Base-by-base conservation (phyloP, 179 eudicot species). In the Beta corolliflora region DNA sequence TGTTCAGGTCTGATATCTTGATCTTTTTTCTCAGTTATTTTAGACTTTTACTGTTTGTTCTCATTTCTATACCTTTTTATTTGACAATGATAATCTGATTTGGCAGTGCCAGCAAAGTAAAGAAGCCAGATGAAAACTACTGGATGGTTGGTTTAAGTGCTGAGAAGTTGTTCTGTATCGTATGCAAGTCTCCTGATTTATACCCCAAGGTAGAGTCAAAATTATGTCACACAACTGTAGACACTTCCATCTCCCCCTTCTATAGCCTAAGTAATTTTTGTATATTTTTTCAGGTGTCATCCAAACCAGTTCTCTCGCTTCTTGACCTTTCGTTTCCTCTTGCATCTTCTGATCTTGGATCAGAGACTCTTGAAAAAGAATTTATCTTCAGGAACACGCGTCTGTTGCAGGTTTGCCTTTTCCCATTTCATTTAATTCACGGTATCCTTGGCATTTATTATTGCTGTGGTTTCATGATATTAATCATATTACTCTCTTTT, bases 331-430 rank as follows among this genome's bases (percentile, higher is more conserved):
- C 97, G 61, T 81, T 90, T 81, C 98, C 99, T 76, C 95, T 97
- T 81, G 91, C 98, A 68, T 85, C 92, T 67, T 97, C 99, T 86
- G 98, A 97, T 86, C 91, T 97, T 52, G 99, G 97, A 84, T 93
- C 97, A 31, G 97, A 89, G 44, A 77, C 78, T 83, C 95, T 97
- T 69, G 99, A 94, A 88, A 97, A 97, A 65, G 99, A 97, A 84
- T 97, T 93, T 85, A 90, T 97, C 53, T 56, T 89, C 84, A 88
- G 85, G 80, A 92, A 86, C 89, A 90, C 91, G 90, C 92, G 89
- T 80, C 92, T 97, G 74, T 90, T 80, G 41, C 88, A 90, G 97
- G 99, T 91, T 87, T 73, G 75, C 71, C 58, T 1, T 29, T 81
- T 73, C 60, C 52, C 19, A 3, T 65, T 68, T 64, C 41, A 29